Base-by-base conservation (phyloP, 2,329 filamentous ascomycete genomes). In the Penicillium sp. region DNA sequence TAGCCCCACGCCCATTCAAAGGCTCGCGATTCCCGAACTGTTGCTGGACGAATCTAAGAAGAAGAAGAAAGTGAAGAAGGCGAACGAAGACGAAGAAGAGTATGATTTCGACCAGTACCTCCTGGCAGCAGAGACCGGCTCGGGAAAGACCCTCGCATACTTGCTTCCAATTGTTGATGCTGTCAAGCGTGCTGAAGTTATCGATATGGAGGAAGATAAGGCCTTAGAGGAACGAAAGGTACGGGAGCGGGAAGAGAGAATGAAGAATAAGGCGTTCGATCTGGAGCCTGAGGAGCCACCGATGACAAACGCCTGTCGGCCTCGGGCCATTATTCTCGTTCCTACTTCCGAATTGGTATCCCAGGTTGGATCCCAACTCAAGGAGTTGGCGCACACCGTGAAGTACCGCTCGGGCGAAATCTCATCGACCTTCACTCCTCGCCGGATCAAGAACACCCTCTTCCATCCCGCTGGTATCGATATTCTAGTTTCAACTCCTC, bases 141-240 rank as follows among this genome's bases (percentile, higher is more conserved):
- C 94, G 0, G 94, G 94, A 59, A 99, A 99, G 80, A 99, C 94
- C 1, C 80, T 99, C 61, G 91, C 94, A 9, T 99, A 99, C 71
- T 80, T 97, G 6, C 77, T 97, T 6, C 95, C 94, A 0, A 83
- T 88, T 17, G 81, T 99, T 52, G 87, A 99, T 75, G 89, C 90
- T 9, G 76, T 99, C 67, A 99, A 99, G 77, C 79, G 85, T 35
- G 86, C 86, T 6, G 90, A 93, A 70, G 80, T 81, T 0, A 73
- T 78, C 13, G 88, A 92, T 62, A 81, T 85, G 55, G 80, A 84
- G 2, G 86, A 86, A 59, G 82, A 87, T 63, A 78, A 80, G 42
- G 63, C 80, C 13, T 7, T 54, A 6, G 80, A 84, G 42, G 81
- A 82, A 41, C 82, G 86, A 66, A 82, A 82, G 67, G 80, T 81